Percentiles rank a stretch among this genome's conserved stretches.
These are phyloP conservation scores for Arachis stenosperma DNA, from an alignment of 306 rosid genomes.

Conservation along the genomic window DNA sequence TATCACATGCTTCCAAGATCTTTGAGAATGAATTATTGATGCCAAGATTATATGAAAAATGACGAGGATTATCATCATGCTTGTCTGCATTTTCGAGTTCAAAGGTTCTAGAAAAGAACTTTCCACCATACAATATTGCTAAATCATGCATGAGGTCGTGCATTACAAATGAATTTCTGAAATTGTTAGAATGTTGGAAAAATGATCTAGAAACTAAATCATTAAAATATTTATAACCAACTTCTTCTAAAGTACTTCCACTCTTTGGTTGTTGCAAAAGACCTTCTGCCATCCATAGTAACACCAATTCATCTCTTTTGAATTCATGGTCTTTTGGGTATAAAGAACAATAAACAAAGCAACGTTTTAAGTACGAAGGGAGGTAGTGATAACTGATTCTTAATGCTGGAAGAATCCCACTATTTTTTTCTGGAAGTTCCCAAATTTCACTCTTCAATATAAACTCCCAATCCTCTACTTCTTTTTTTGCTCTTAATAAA, in stretches of 20 bases:
- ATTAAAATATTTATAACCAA: background rate
- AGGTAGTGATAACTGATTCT: background rate
- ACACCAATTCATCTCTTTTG: background rate
- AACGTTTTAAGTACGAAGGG: background rate
- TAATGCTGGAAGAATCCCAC: background rate
- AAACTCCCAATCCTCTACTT: background rate
- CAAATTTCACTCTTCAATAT: constrained; percentile 1
- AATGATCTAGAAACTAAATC: background rate
- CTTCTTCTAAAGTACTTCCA: background rate
- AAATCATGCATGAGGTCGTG: background rate
- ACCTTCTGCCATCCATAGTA: background rate
- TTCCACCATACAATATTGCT: background rate
- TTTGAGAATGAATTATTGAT: background rate
- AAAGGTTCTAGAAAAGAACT: background rate
- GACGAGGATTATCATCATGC: background rate
- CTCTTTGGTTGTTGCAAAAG: background rate
- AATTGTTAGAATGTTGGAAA: background rate
- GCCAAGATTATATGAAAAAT: background rate
- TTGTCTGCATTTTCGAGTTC: background rate
- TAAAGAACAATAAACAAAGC: background rate
- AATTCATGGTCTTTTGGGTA: background rate
- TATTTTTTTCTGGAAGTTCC: background rate
- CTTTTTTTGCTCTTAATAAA: background rate
- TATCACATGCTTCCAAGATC: background rate
- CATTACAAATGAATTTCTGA: background rate